Evolutionary conservation across 805 yeast species (phyloP).

Genomic region (Kodamaea fukazawae): DNA sequence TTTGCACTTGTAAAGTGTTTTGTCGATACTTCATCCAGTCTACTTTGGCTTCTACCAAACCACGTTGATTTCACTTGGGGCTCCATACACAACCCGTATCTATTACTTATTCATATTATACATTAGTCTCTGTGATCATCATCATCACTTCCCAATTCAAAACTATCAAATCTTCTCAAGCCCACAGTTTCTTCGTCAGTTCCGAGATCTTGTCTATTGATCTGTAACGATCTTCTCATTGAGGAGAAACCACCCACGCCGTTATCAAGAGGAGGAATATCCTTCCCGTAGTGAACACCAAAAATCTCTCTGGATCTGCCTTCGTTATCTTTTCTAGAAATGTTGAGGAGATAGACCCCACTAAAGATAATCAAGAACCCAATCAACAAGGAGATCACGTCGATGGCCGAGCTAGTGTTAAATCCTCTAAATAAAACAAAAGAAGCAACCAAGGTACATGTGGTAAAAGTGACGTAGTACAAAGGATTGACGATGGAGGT

Average conservation of each 20-base stretch:
- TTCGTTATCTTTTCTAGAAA: slow-evolving; percentile 64
- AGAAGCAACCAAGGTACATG: slow-evolving; percentile 81
- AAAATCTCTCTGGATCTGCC: slow-evolving; percentile 53
- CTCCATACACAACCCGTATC: too few relatives aligned
- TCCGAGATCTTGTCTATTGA: slow-evolving; percentile 41
- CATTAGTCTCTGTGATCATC: slow-evolving; percentile 17
- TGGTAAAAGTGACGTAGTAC: slow-evolving; percentile 88
- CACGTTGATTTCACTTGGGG: too few relatives aligned
- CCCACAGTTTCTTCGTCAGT: slow-evolving; percentile 49
- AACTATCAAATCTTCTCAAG: slow-evolving; percentile 59
- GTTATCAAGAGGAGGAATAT: slow-evolving; percentile 70
- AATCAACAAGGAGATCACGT: slow-evolving; percentile 74
- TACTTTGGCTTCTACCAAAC: too few relatives aligned
- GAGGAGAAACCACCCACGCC: slow-evolving; percentile 73
- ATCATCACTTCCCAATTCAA: slow-evolving; percentile 48
- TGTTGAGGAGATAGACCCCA: slow-evolving; percentile 81
- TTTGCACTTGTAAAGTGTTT: too few relatives aligned
- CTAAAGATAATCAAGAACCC: slow-evolving; percentile 85
- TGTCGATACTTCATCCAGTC: too few relatives aligned
- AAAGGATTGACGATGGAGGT: slow-evolving; percentile 89
- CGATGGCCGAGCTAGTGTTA: slow-evolving; percentile 76
- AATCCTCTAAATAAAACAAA: slow-evolving; percentile 84
- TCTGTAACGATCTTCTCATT: slow-evolving; percentile 73
- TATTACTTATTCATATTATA: not conserved
- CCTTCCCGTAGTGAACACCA: slow-evolving; percentile 54